Conservation (phyloP, 148 eudicot species). For the Chenopodium berlandieri region DNA sequence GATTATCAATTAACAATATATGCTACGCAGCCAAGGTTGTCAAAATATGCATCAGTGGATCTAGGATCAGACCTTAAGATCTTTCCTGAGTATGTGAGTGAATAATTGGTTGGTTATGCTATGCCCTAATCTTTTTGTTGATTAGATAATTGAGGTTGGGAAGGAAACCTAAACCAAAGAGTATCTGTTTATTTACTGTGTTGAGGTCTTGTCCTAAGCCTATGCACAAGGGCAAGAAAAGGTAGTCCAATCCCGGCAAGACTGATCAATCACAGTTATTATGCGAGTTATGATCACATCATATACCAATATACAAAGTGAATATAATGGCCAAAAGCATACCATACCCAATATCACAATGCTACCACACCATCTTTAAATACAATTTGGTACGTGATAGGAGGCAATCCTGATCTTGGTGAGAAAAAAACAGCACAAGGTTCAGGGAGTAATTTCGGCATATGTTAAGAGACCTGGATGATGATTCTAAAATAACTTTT, state of each 20-base stretch:
- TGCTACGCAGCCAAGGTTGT: neutral
- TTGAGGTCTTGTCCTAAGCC: no score
- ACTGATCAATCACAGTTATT: neutral
- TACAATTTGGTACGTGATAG: neutral
- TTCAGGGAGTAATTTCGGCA: neutral
- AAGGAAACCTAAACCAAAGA: no score
- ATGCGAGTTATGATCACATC: neutral
- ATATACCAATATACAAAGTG: no score
- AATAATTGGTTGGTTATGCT: no score
- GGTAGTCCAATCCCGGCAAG: no score
- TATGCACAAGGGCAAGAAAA: no score
- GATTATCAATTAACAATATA: neutral
- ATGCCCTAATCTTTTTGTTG: no score
- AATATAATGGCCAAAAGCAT: no score
- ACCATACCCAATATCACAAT: neutral
- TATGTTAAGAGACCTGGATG: neutral
- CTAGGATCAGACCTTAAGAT: neutral
- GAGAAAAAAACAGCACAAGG: neutral
- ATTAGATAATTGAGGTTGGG: no score
- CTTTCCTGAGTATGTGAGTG: no score
- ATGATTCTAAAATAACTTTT: neutral
- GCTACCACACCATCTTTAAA: neutral
- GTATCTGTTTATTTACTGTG: no score
- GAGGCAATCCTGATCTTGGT: slow-evolving; percentile 8
- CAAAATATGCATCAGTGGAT: neutral